These are phyloP conservation scores for Lophiotrema nucula DNA, from an alignment of 495 filamentous ascomycete genomes.

Conservation along the genomic window DNA sequence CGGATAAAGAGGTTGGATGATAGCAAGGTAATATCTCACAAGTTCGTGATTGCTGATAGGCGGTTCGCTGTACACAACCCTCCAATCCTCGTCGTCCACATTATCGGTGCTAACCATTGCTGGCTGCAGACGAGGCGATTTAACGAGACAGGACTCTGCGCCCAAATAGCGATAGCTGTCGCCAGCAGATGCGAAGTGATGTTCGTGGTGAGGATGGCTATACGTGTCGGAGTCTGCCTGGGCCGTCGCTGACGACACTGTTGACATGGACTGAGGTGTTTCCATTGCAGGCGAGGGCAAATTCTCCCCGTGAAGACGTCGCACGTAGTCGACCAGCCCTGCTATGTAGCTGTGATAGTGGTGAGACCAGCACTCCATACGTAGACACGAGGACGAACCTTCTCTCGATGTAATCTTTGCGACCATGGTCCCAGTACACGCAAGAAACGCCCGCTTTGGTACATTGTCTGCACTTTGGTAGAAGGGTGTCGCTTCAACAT, in stretches of 20 bases:
- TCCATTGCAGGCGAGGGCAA: slow-evolving; percentile 1
- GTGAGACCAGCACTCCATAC: not conserved
- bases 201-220: slow-evolving; percentile 1
- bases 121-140: slow-evolving; percentile 4
- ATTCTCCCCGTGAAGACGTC: not conserved
- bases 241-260: not conserved
- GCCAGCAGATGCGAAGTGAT: slow-evolving; percentile 26
- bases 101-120: not conserved
- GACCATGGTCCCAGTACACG: slow-evolving; percentile 26
- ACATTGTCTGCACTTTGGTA: slow-evolving; percentile 22
- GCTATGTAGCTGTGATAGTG: slow-evolving; percentile 18
- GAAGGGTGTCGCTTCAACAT: slow-evolving; percentile 11
- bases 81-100: slow-evolving; percentile 6
- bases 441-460: slow-evolving; percentile 22
- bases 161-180: slow-evolving; percentile 24
- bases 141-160: slow-evolving; percentile 19
- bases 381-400: not conserved
- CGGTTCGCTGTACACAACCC: not conserved
- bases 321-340: slow-evolving; percentile 21
- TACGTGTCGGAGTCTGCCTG: slow-evolving; percentile 9
- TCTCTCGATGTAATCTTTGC: slow-evolving; percentile 17
- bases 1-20: slow-evolving; percentile 22
- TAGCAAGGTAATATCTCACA: slow-evolving; percentile 7
- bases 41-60: slow-evolving; percentile 11
- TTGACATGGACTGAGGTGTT: not conserved